Base-by-base conservation (phyloP, 192 early-diverging fungal genomes). In the Backusella tarrabulga region DNA sequence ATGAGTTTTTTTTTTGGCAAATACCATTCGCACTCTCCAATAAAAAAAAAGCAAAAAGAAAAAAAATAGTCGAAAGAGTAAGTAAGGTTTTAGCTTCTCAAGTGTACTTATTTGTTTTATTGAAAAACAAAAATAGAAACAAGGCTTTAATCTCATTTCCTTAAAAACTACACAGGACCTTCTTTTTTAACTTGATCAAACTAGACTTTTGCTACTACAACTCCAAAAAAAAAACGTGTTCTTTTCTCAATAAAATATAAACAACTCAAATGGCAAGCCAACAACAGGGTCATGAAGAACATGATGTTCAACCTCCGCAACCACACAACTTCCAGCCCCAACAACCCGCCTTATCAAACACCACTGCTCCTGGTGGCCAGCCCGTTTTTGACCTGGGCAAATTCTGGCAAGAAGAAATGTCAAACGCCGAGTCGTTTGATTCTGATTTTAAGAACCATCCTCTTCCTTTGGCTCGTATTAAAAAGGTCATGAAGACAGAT, bases 401-500 rank as follows among this genome's bases (percentile, higher is more conserved):
- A 17, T 95, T 93, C 72, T 95, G 94, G 94, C 85, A 88, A 76
- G 87, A 87, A 9, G 92, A 94, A 74, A 87, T 91, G 79, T 76
- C 78, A 11, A 84, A 86, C 56, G 87, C 91, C 26, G 87, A 93
- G 68, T 84, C 92, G 69, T 90, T 90, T 19, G 81, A 84, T 68
- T 89, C 92, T 23, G 97, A 98, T 83, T 99, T 96, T 85, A 96
- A 97, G 81, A 85, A 90, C 50, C 96, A 99, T 76, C 87, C 91
- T 70, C 77, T 99, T 71, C 97, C 97, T 26, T 82, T 99, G 50
- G 97, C 97, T 32, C 84, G 97, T 34, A 97, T 98, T 79, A 99
- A 99, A 79, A 97, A 97, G 80, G 95, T 99, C 41, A 99, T 99
- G 97, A 99, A 99, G 87, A 91, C 92, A 14, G 97, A 99, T 77